Percentiles rank a stretch among this genome's conserved stretches.
phyloP scores from a whole-genome alignment of 306 rosid species.

The Vigna angularis region DNA sequence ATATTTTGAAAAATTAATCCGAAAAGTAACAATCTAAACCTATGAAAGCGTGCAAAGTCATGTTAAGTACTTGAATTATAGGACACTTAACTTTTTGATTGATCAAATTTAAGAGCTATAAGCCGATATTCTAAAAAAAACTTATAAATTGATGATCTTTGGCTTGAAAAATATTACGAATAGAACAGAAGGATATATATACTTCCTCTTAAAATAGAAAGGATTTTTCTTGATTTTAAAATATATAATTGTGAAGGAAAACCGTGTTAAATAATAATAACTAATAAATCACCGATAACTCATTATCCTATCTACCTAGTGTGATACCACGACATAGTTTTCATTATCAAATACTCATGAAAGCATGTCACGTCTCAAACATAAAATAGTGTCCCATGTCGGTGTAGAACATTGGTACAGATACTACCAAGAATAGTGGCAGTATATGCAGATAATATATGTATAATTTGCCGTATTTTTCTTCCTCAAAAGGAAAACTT shows the following conservation, averaged over 20 bases:
- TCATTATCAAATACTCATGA: not conserved
- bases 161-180: not conserved
- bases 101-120: not conserved
- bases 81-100: not conserved
- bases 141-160: not conserved
- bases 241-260: not conserved
- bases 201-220: too few species aligned
- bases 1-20: too few species aligned
- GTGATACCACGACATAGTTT: not conserved
- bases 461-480: not conserved
- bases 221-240: too few species aligned
- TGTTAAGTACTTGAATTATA: not conserved
- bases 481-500: not conserved
- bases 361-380: not conserved
- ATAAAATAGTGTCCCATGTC: not conserved
- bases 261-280: not conserved
- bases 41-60: too few species aligned
- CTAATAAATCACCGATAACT: not conserved
- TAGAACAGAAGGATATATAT: too few species aligned
- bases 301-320: not conserved
- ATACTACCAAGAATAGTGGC: not conserved
- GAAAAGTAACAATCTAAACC: not conserved
- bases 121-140: too few species aligned
- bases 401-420: not conserved
- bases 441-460: not conserved